These are phyloP conservation scores for Cyberlindnera sargentensis DNA, from an alignment of 805 yeast genomes.

Conservation along the genomic window DNA sequence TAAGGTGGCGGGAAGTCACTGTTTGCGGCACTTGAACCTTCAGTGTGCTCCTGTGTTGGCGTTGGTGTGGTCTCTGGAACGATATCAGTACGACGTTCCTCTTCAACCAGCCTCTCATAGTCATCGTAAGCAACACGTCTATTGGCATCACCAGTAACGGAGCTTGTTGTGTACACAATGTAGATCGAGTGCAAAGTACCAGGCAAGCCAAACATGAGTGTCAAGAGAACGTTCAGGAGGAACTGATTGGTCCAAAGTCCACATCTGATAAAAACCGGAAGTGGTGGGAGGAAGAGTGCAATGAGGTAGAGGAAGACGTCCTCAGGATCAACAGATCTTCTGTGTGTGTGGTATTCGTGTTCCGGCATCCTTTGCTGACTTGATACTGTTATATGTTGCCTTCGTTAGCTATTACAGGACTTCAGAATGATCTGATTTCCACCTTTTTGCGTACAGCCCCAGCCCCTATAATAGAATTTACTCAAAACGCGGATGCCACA, in stretches of 20 bases:
- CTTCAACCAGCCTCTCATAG: constrained; percentile 18
- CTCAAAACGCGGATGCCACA: no score
- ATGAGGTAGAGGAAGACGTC: constrained; percentile 54
- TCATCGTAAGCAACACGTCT: constrained; percentile 13
- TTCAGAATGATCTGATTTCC: background rate
- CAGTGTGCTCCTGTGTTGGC: no score
- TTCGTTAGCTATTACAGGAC: no score
- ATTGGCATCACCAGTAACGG: constrained; percentile 13
- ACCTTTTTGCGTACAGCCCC: background rate
- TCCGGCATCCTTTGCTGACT: background rate
- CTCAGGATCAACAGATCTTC: constrained; percentile 15
- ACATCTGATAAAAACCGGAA: constrained; percentile 60
- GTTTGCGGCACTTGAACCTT: no score
- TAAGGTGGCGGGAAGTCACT: constrained; percentile 18
- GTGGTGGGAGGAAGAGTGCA: constrained; percentile 65
- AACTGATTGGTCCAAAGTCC: constrained; percentile 52
- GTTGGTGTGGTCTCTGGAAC: no score
- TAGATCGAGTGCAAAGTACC: constrained; percentile 64
- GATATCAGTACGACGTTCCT: background rate
- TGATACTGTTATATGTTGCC: background rate
- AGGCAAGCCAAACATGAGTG: constrained; percentile 70
- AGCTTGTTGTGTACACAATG: constrained; percentile 30
- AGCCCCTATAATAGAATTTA: no score
- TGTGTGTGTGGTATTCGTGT: constrained; percentile 4
- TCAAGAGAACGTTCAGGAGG: constrained; percentile 55